These are phyloP conservation scores for Malus hybrid DNA, from an alignment of 331 rosid genomes.

Conservation along the genomic window DNA sequence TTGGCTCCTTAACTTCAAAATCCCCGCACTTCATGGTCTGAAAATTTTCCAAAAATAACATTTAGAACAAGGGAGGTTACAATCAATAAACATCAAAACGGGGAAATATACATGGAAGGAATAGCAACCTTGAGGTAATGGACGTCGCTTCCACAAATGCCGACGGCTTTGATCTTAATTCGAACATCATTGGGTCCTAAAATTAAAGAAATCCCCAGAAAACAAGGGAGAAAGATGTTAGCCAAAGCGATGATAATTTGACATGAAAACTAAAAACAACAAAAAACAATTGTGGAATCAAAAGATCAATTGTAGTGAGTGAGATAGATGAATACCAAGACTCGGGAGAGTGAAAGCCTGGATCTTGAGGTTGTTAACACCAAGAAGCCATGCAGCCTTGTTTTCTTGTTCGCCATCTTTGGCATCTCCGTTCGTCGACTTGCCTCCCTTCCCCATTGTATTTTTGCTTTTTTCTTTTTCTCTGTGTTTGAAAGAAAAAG, in stretches of 20 bases:
- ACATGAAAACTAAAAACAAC: background rate
- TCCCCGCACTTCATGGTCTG: constrained; percentile 69
- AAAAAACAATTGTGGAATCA: background rate
- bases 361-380: constrained; percentile 64
- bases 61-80: background rate
- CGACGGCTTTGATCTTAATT: constrained; percentile 75
- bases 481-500: background rate
- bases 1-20: constrained; percentile 65
- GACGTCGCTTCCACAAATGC: constrained; percentile 91
- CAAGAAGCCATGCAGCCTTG: constrained; percentile 95
- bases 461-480: background rate
- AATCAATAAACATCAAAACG: too few relatives aligned
- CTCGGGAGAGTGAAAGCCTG: constrained; percentile 80
- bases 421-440: constrained; percentile 28
- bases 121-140: constrained; percentile 60
- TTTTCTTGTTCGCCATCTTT: constrained; percentile 46
- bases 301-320: background rate
- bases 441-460: constrained; percentile 74
- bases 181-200: constrained; percentile 75
- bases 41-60: background rate
- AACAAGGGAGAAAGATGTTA: background rate
- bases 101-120: too few relatives aligned
- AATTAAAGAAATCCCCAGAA: background rate
- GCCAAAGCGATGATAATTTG: background rate
- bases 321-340: constrained; percentile 36